A percentile compares a stretch with the other conserved stretches of the same genome.
Conservation (phyloP, 768 basidiomycete genomes). For the Amanita pallidorosea region DNA sequence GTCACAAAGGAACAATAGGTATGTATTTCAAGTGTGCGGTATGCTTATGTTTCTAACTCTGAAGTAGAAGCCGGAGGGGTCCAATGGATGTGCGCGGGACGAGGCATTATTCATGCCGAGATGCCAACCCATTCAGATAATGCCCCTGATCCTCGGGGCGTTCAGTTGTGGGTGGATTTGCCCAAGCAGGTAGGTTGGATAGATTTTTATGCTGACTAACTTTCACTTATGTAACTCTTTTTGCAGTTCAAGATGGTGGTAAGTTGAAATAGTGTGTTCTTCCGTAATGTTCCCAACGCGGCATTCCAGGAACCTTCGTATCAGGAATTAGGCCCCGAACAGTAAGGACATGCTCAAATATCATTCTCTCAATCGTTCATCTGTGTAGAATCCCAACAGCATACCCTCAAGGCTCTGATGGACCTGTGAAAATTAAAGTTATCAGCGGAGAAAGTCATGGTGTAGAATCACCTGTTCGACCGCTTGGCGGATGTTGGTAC, state of each 20-base stretch:
- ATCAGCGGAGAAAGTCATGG: constrained; percentile 88
- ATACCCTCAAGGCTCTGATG: constrained; percentile 59
- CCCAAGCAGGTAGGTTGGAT: constrained; percentile 44
- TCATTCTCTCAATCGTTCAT: background rate
- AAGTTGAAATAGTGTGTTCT: constrained; percentile 8
- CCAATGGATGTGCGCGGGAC: constrained; percentile 89
- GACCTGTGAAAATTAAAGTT: constrained; percentile 64
- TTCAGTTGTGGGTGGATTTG: constrained; percentile 84
- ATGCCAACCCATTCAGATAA: constrained; percentile 76
- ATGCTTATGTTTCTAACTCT: background rate
- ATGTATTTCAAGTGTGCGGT: background rate
- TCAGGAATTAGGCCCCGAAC: constrained; percentile 62
- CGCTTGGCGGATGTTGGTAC: constrained; percentile 91
- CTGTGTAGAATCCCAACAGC: constrained; percentile 53
- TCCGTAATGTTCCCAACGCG: background rate
- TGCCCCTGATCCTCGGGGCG: constrained; percentile 62
- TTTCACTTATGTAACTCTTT: constrained; percentile 14
- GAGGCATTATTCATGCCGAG: constrained; percentile 76
- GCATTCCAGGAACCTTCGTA: constrained; percentile 59
- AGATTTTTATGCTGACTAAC: constrained; percentile 10
- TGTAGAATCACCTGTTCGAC: constrained; percentile 77
- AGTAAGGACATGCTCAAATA: constrained; percentile 27
- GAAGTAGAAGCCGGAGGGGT: constrained; percentile 62
- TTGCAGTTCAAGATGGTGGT: constrained; percentile 67
- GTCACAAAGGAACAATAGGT: constrained; percentile 67